Percentiles rank a stretch among this genome's conserved stretches.
phyloP scores from a whole-genome alignment of 345 rosid genomes.

The Gossypium rotundifolium region DNA sequence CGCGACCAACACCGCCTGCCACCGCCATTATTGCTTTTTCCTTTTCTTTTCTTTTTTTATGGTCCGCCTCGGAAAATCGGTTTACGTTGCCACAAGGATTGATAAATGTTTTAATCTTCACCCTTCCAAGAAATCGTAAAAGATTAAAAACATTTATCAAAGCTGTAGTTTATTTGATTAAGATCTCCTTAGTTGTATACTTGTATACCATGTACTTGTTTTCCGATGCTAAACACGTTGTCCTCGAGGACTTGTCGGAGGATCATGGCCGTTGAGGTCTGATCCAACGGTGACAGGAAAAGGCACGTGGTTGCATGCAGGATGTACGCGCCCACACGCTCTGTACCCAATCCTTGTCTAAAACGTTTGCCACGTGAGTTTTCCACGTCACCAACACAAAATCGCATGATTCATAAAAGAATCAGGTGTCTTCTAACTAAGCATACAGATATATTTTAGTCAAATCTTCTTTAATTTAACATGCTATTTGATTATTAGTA shows the following conservation, averaged over 20 bases:
- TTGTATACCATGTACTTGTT: background rate
- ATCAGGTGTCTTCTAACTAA: too few species aligned
- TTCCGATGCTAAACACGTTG: background rate
- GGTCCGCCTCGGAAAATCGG: background rate
- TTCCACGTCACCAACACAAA: background rate
- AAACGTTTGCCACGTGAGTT: background rate
- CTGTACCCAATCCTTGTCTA: background rate
- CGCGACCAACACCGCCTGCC: slow-evolving; percentile 22
- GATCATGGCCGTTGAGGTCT: background rate
- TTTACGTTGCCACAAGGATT: background rate
- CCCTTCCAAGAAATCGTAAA: background rate
- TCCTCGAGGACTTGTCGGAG: background rate
- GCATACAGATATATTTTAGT: too few species aligned
- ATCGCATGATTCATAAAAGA: too few species aligned
- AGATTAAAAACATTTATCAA: background rate
- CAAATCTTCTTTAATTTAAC: too few species aligned
- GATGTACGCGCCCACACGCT: background rate
- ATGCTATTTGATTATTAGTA: too few species aligned
- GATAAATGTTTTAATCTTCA: background rate
- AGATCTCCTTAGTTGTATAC: background rate
- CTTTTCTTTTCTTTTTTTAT: too few species aligned
- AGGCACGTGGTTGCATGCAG: background rate
- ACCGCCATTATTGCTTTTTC: slow-evolving; percentile 23
- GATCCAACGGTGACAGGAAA: background rate
- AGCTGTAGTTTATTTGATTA: background rate